Base-by-base conservation (phyloP, 2,329 filamentous ascomycete species). In the Botrytis aclada region DNA sequence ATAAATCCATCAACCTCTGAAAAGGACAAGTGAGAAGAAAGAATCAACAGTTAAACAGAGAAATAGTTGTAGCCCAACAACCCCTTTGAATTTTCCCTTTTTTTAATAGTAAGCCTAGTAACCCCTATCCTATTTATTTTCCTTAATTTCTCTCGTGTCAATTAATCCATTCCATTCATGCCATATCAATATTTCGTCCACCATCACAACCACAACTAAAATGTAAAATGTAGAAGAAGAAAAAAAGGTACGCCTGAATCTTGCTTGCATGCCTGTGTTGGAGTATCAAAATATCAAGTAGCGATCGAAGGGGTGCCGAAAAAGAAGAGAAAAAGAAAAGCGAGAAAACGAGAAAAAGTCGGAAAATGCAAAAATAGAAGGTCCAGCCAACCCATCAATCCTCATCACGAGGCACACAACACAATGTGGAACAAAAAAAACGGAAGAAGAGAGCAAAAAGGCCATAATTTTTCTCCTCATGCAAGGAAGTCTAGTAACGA, bases 381-480 rank as follows among this genome's bases (percentile, higher is more conserved):
- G 78, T 74, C 80, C 78, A 78, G 78, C 80, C 80, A 78, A 77
- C 79, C 79, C 61, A 66, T 34, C 63, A 66, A 18, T 66, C 70
- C 39, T 34, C 70, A 56, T 37, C 70, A 65, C 25, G 64, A 54
- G 25, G 61, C 34, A 45, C 70, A 71, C 70, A 71, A 71, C 58
- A 70, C 63, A 66, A 39, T n/a, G 34, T 66, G 64, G 61, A 54
- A 66, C 64, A 70, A n/a, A 63, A n/a, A 63, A 76, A 80, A 78
- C 80, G 78, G 75, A 78, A 80, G 74, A 79, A 78, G 78, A 78
- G 78, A 78, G 74, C 63, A 80, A 80, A 79, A 79, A 76, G 74
- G 73, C 77, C 76, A 66, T 66, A 77, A 62, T 62, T 76, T 77
- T 69, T 60, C 54, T 77, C 75, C 67, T 77, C 77, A 80, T 80